Evolutionary conservation across 2,329 filamentous ascomycete genomes (phyloP).

Genomic region (Passalora sequoiae): DNA sequence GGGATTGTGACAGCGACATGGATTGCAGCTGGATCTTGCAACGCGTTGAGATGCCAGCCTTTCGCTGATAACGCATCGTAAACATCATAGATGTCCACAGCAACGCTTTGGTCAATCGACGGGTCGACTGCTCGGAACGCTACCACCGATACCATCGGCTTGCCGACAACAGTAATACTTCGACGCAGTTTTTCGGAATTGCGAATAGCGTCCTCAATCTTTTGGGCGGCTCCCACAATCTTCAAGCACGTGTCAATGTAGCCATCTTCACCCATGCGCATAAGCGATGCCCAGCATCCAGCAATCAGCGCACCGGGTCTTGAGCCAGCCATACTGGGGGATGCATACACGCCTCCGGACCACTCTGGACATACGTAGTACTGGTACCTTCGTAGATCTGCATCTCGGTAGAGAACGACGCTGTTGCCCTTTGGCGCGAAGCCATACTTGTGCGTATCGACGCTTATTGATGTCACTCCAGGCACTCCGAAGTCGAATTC

Average conservation of each 20-base stretch:
- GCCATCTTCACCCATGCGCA: conserved; percentile 79
- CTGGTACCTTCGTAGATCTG: conserved; percentile 75
- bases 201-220: conserved; percentile 69
- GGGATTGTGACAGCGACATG: conserved; percentile 92
- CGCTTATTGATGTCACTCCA: conserved; percentile 91
- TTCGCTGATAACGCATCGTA: conserved; percentile 78
- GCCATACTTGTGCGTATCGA: conserved; percentile 98
- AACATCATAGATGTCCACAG: conserved; percentile 90
- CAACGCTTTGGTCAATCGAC: conserved; percentile 39
- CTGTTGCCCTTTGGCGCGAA: conserved; percentile 98
- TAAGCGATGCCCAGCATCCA: conserved; percentile 88
- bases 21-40: conserved; percentile 86
- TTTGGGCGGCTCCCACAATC: conserved; percentile 83
- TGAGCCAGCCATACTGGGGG: conserved; percentile 83
- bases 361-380: conserved; percentile 96
- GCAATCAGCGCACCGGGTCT: conserved; percentile 91
- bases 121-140: conserved; percentile 63
- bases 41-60: conserved; percentile 93
- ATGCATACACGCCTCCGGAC: conserved; percentile 93
- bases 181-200: conserved; percentile 62
- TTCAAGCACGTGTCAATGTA: conserved; percentile 82
- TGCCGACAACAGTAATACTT: conserved; percentile 75
- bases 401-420: conserved; percentile 81
- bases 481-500: conserved; percentile 91
- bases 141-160: conserved; percentile 83